Evolutionary conservation across 805 yeast genomes (phyloP), one percentile per base, ranked within the genome.

Genomic region (Candida sithepensis): DNA sequence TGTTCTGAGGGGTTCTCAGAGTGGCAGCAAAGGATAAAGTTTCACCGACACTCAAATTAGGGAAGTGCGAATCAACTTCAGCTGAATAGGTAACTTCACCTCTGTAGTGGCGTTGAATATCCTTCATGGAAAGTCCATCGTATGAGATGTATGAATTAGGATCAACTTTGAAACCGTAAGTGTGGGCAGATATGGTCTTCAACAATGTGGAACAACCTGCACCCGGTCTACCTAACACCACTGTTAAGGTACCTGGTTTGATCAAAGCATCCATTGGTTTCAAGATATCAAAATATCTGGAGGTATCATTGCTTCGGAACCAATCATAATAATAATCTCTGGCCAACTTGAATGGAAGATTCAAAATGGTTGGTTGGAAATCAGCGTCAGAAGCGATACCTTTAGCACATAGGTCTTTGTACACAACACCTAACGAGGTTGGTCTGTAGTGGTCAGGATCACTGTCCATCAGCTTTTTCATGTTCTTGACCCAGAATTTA

Each of bases 221-320:
- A 58, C 92, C 92, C 1, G 92, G 92, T 65, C 91, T 77, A 48
- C 94, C 92, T 41, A 85, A 69, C 10, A 85, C 89, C 43, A 84
- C 85, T 7, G 85, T 75, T 41, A 84, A 68, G 51, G 82, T 83
- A 42, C 89, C 88, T 3, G 87, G 82, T 44, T 68, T 68, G 46
- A 82, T 69, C 4, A 76, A 45, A 16, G 83, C 89, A 57, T 82
- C 86, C 85, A 82, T 81, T 26, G 84, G 74, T 59, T 81, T 82
- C 63, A 78, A 69, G 52, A 78, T 82, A 50, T 77, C 78, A 53
- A 78, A 80, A 48, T 59, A 67, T 50, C 69, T 57, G 28, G 65
- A 55, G 33, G 57, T 47, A 53, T 53, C 69, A 57, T 57, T 64
- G 48, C 41, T 47, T 39, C 51, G 67, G 51, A 59, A 55, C 52